Evolutionary conservation across 257 asterid genomes (phyloP).

Genomic region (Paraleonurus japonicus): DNA sequence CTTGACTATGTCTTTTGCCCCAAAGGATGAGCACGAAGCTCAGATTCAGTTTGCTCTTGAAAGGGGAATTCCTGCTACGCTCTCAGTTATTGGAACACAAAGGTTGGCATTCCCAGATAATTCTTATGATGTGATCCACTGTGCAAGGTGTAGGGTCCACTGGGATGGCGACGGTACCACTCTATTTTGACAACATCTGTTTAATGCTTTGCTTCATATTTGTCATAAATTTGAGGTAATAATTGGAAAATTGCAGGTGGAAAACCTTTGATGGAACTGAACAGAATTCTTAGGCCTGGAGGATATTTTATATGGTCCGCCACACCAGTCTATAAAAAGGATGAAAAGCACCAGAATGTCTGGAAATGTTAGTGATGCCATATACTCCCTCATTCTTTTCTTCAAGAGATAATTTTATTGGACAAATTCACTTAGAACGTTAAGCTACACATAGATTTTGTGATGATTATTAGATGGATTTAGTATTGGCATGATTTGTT

Average conservation of each 20-base stretch:
- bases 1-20: constrained; percentile 91
- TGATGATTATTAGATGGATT: neutral
- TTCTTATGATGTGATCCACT: constrained; percentile 80
- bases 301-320: constrained; percentile 97
- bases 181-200: constrained; percentile 18
- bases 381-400: neutral
- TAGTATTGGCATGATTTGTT: neutral
- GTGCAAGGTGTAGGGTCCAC: constrained; percentile 97
- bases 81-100: constrained; percentile 88
- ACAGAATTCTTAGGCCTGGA: constrained; percentile 94
- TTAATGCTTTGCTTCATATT: constrained; percentile 13
- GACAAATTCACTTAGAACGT: neutral
- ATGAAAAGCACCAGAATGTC: constrained; percentile 58
- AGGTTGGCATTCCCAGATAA: constrained; percentile 79
- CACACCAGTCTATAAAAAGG: constrained; percentile 80
- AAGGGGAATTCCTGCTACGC: constrained; percentile 89
- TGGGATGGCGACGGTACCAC: constrained; percentile 88
- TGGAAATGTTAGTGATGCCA: constrained; percentile 67
- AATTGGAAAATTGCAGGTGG: constrained; percentile 63
- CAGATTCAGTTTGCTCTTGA: constrained; percentile 98
- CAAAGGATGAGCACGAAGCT: constrained; percentile 99
- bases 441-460: neutral
- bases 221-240: neutral
- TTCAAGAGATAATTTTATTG: constrained; percentile 5
- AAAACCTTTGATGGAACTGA: constrained; percentile 82